Percentiles rank a stretch among this genome's conserved stretches.
These are phyloP conservation scores for Claviceps purpurea DNA, from an alignment of 2,329 filamentous ascomycete species.

Conservation along the genomic window DNA sequence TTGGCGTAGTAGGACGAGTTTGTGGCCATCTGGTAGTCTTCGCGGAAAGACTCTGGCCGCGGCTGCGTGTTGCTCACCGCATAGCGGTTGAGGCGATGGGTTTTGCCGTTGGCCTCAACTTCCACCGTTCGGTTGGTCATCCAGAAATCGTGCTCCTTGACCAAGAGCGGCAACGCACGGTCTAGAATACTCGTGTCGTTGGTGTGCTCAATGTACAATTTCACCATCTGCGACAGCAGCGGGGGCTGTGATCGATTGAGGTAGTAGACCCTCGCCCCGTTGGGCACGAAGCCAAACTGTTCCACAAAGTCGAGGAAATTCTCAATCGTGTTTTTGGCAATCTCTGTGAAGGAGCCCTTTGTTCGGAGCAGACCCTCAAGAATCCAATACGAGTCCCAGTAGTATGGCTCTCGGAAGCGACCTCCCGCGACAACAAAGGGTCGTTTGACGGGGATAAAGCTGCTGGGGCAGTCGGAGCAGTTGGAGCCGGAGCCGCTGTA, in stretches of 20 bases:
- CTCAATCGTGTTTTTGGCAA: constrained; percentile 54
- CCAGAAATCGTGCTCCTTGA: constrained; percentile 53
- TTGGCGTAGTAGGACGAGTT: constrained; percentile 49
- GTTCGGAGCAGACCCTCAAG: constrained; percentile 52
- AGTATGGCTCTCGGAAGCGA: constrained; percentile 58
- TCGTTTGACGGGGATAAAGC: constrained; percentile 52
- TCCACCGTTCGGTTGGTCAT: constrained; percentile 44
- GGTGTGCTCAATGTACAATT: constrained; percentile 49
- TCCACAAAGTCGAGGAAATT: constrained; percentile 58
- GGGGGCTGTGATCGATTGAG: constrained; percentile 56
- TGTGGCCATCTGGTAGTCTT: constrained; percentile 53
- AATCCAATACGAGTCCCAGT: constrained; percentile 61
- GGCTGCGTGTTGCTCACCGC: constrained; percentile 51
- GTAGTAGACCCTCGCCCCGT: constrained; percentile 55
- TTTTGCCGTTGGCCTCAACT: constrained; percentile 30
- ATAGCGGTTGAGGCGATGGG: constrained; percentile 44
- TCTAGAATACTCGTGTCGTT: constrained; percentile 48
- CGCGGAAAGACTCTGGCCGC: constrained; percentile 52
- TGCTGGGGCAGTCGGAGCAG: constrained; percentile 47
- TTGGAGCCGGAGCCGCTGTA: constrained; percentile 38
- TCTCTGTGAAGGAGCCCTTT: constrained; percentile 48
- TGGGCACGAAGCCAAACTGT: constrained; percentile 51
- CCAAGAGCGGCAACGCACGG: constrained; percentile 46
- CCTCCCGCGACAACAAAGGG: constrained; percentile 59
- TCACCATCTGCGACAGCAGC: constrained; percentile 52